Base-by-base conservation (phyloP, 805 yeast genomes). In the Ogataea degrootiae region DNA sequence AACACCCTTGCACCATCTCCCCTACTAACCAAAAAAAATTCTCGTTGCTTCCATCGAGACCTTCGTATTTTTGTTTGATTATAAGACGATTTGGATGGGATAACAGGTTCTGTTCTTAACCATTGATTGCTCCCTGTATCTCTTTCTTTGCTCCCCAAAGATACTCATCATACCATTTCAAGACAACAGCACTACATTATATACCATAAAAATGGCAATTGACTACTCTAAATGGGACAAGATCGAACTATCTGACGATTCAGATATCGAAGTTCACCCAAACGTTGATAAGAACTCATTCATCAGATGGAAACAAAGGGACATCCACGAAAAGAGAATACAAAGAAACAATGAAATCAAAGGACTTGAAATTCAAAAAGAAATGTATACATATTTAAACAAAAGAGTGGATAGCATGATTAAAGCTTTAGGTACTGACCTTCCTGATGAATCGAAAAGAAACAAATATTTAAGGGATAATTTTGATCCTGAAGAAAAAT, bases 151-250 rank as follows among this genome's bases (percentile, higher is more conserved):
- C 7, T 17, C 11, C 6, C 5, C 37, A 5, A 14, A 31, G 6
- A 12, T 15, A 37, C 17, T 5, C 21, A 7, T 12, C 40, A 8
- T 37, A 8, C 5, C 17, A 21, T 19, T 12, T 19, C 6, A 17
- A 12, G 11, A 19, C 21, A 14, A 36, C 26, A 9, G 31, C 1
- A 26, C 31, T 6, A 26, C 12, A 9, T 11, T 11, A 22, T 7
- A 19, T 21, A 37, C 38, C 16, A 29, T 35, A n/a, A 43, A 34
- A 16, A 65, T 59, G 67, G 61, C 67, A 44, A 82, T 94, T 55
- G 99, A 94, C 66, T 94, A 94, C 69, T 89, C 97, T 11, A 94
- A 92, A 65, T 94, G 99, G 98, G 99, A 94, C 68, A 88, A 89
- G 64, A 80, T 94, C 49, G 99, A 94, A 66, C 72, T 94, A 37